These are phyloP conservation scores for Populus ilicifolia DNA, from an alignment of 345 rosid species.

Conservation along the genomic window DNA sequence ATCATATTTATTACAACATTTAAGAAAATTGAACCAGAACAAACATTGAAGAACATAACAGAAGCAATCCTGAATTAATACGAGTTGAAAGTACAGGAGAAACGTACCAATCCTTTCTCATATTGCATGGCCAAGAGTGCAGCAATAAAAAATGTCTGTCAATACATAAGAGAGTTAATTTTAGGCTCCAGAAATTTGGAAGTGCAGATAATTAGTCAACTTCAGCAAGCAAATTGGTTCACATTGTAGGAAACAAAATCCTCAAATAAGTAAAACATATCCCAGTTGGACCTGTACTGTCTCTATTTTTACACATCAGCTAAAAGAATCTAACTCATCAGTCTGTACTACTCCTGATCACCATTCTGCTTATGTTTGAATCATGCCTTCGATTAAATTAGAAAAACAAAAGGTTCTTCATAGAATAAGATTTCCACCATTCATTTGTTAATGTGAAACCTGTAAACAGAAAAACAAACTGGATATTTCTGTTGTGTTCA, in stretches of 20 bases:
- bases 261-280: neutral
- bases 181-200: conserved; percentile 22
- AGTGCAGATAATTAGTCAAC: neutral
- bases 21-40: neutral
- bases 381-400: neutral
- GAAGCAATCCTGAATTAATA: neutral
- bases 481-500: neutral
- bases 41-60: neutral
- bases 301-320: neutral
- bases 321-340: neutral
- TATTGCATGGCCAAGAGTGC: conserved; percentile 99
- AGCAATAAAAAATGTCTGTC: conserved; percentile 94
- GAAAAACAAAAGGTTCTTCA: neutral
- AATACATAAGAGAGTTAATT: conserved; percentile 12
- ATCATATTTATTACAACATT: neutral
- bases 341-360: neutral
- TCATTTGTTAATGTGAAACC: neutral
- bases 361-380: neutral
- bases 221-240: neutral
- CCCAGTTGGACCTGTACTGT: neutral
- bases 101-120: conserved; percentile 80
- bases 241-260: neutral
- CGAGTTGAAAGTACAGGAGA: conserved; percentile 15
- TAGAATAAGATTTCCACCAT: neutral
- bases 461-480: neutral